Evolutionary conservation across 2,329 filamentous ascomycete genomes (phyloP).

Genomic region (Xylaria sp.): DNA sequence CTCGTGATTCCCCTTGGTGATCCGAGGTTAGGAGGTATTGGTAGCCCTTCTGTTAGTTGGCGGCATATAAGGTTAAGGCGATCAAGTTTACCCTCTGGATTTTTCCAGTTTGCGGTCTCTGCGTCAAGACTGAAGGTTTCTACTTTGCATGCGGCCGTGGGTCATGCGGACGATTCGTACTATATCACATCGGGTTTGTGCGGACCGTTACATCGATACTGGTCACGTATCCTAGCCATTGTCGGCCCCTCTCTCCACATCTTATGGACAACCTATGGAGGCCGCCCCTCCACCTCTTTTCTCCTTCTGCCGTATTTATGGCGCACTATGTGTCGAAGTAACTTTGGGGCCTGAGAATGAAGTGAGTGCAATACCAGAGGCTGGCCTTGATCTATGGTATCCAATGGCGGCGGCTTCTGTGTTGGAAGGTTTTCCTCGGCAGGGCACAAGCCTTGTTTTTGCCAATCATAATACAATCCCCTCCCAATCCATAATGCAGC

Average conservation of each 20-base stretch:
- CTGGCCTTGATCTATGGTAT: slow-evolving; percentile 7
- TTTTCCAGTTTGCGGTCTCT: slow-evolving; percentile 2
- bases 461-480: slow-evolving; percentile 31
- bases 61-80: background rate
- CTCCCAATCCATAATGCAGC: slow-evolving; percentile 28
- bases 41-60: background rate
- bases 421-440: slow-evolving; percentile 18
- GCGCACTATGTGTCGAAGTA: slow-evolving; percentile 12
- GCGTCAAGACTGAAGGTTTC: background rate
- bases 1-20: background rate
- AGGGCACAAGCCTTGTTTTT: slow-evolving; percentile 14
- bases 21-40: background rate
- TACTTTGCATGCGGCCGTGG: background rate
- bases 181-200: background rate
- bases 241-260: slow-evolving; percentile 11
- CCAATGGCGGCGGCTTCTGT: slow-evolving; percentile 15
- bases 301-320: slow-evolving; percentile 16
- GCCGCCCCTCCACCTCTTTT: slow-evolving; percentile 18
- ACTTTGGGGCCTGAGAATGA: slow-evolving; percentile 10
- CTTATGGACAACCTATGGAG: slow-evolving; percentile 11
- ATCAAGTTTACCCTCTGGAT: background rate
- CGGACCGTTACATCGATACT: slow-evolving; percentile 3
- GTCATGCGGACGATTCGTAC: background rate
- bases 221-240: slow-evolving; percentile 6
- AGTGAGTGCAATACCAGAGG: slow-evolving; percentile 15